Evolutionary conservation across 208 protist species (phyloP).

Genomic region (Leishmania turanica): DNA sequence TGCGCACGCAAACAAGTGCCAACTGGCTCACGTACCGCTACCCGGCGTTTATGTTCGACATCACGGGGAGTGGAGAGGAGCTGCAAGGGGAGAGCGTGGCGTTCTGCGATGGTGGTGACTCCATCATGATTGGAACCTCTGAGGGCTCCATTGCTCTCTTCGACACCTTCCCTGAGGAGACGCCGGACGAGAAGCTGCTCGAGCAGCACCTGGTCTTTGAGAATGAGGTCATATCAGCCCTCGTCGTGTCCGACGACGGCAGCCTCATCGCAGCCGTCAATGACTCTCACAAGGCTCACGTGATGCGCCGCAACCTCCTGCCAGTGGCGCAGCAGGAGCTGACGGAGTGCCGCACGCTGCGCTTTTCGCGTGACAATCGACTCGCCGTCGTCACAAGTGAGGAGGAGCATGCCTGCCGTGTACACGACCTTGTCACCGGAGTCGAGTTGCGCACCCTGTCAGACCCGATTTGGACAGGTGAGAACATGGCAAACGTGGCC

Average conservation of each 20-base stretch:
- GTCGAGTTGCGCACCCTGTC: slow-evolving; percentile 63
- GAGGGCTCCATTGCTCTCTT: slow-evolving; percentile 82
- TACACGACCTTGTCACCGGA: slow-evolving; percentile 72
- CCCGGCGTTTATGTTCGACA: slow-evolving; percentile 84
- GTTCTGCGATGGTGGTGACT: slow-evolving; percentile 82
- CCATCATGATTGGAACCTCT: slow-evolving; percentile 80
- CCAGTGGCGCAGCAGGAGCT: slow-evolving; percentile 61
- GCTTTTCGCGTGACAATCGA: slow-evolving; percentile 72
- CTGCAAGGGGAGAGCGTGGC: slow-evolving; percentile 75
- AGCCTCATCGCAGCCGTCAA: slow-evolving; percentile 58
- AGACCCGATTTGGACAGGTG: slow-evolving; percentile 68
- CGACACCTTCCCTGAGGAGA: slow-evolving; percentile 81
- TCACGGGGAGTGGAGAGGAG: slow-evolving; percentile 62
- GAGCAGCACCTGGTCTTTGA: slow-evolving; percentile 88
- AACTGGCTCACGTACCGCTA: slow-evolving; percentile 77
- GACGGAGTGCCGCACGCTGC: slow-evolving; percentile 50
- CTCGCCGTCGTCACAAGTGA: slow-evolving; percentile 62
- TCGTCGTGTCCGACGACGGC: slow-evolving; percentile 65
- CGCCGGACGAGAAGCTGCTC: slow-evolving; percentile 66
- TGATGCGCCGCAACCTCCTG: slow-evolving; percentile 70
- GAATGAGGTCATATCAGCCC: slow-evolving; percentile 57
- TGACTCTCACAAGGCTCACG: slow-evolving; percentile 41
- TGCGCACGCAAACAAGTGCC: slow-evolving; percentile 58
- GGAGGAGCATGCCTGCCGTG: slow-evolving; percentile 58
- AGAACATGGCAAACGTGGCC: slow-evolving; percentile 78